These are phyloP conservation scores for Phoma sp. DNA, from an alignment of 2,329 filamentous ascomycete species.

Conservation along the genomic window DNA sequence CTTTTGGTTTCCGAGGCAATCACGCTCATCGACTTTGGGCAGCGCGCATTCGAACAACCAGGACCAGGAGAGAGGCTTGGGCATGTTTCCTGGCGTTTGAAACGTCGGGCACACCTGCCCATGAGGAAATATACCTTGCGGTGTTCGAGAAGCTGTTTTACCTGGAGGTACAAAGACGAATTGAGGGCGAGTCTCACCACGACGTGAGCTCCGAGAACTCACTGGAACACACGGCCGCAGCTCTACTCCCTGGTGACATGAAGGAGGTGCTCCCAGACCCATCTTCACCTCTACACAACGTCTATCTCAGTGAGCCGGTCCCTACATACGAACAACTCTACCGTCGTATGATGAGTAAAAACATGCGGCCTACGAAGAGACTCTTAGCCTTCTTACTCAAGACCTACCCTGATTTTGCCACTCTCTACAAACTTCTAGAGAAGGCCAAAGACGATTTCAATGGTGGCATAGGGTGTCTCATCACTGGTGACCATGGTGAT, in stretches of 20 bases:
- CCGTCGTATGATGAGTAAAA: slow-evolving; percentile 60
- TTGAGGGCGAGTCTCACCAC: slow-evolving; percentile 6
- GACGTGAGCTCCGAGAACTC: not conserved
- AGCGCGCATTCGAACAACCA: slow-evolving; percentile 64
- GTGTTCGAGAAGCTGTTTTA: slow-evolving; percentile 64
- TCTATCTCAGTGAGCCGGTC: slow-evolving; percentile 66
- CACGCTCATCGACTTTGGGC: slow-evolving; percentile 52
- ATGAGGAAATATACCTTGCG: slow-evolving; percentile 57
- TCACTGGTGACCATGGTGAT: slow-evolving; percentile 26
- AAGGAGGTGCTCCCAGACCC: slow-evolving; percentile 62
- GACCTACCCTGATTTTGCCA: slow-evolving; percentile 34
- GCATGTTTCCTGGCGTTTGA: slow-evolving; percentile 66
- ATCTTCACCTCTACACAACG: slow-evolving; percentile 68
- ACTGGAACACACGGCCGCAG: slow-evolving; percentile 5
- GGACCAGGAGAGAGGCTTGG: slow-evolving; percentile 69
- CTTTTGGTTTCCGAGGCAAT: slow-evolving; percentile 1
- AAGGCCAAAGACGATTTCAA: slow-evolving; percentile 23
- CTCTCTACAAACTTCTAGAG: slow-evolving; percentile 28
- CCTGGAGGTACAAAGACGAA: slow-evolving; percentile 23
- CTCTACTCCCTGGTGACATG: slow-evolving; percentile 65
- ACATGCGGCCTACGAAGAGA: slow-evolving; percentile 56
- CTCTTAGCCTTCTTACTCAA: slow-evolving; percentile 64
- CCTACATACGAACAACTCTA: slow-evolving; percentile 67
- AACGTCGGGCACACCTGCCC: slow-evolving; percentile 47
- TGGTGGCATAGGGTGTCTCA: slow-evolving; percentile 30